A percentile compares a stretch with the other conserved stretches of the same genome.
These are phyloP conservation scores for Globisporangium orthogonon DNA, from an alignment of 352 stramenopile genomes.

Conservation along the genomic window DNA sequence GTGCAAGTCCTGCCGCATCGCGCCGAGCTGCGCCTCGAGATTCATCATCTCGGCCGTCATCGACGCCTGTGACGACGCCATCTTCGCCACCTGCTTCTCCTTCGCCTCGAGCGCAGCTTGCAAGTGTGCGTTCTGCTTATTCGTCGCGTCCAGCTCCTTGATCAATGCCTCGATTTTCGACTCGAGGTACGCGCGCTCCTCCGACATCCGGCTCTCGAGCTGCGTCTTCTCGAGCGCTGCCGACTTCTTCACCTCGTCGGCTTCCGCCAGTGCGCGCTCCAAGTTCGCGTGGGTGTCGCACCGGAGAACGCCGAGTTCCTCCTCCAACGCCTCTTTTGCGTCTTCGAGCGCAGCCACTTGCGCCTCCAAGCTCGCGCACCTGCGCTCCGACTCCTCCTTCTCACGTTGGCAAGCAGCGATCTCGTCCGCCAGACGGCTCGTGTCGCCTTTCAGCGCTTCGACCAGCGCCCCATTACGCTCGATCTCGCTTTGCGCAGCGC, in stretches of 20 bases:
- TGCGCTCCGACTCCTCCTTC: slow-evolving; percentile 8
- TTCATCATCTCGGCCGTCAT: slow-evolving; percentile 59
- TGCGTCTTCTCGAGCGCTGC: slow-evolving; percentile 15
- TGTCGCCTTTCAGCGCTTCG: slow-evolving; percentile 12
- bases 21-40: slow-evolving; percentile 48
- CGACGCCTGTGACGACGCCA: slow-evolving; percentile 45
- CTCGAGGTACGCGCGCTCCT: slow-evolving; percentile 66
- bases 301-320: slow-evolving; percentile 33
- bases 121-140: slow-evolving; percentile 33
- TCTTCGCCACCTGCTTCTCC: slow-evolving; percentile 66
- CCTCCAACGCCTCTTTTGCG: slow-evolving; percentile 25
- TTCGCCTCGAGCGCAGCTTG: slow-evolving; percentile 43
- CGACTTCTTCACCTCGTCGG: slow-evolving; percentile 5
- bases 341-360: slow-evolving; percentile 23
- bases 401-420: not conserved
- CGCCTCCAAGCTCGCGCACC: slow-evolving; percentile 20
- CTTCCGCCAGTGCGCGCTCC: slow-evolving; percentile 23
- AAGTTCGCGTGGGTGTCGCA: slow-evolving; percentile 32
- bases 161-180: slow-evolving; percentile 63
- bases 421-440: slow-evolving; percentile 11
- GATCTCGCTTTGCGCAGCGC: slow-evolving; percentile 10
- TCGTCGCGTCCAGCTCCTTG: slow-evolving; percentile 41
- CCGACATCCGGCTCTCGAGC: slow-evolving; percentile 24
- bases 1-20: slow-evolving; percentile 57
- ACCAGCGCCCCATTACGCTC: slow-evolving; percentile 12